A percentile compares a stretch with the other conserved stretches of the same genome.
phyloP scores from a whole-genome alignment of 2,329 filamentous ascomycete species.

The Pestalotiopsis sp. region DNA sequence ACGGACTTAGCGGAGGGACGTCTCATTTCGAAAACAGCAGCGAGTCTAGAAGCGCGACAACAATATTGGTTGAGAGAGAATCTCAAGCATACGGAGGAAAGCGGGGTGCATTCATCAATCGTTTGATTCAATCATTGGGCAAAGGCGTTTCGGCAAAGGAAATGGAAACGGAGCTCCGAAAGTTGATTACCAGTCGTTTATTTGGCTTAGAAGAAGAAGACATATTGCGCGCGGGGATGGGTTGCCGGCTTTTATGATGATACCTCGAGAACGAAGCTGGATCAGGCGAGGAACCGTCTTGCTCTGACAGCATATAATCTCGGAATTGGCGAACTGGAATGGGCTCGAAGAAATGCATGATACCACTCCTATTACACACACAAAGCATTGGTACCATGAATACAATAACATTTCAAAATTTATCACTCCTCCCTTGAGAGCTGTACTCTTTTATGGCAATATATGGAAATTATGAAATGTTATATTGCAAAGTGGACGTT shows the following conservation, averaged over 20 bases:
- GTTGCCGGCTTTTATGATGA: slow-evolving; percentile 1
- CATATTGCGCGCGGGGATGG: background rate
- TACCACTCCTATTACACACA: slow-evolving; percentile 11
- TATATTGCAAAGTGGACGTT: background rate
- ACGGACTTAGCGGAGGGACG: slow-evolving; percentile 13
- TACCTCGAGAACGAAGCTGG: background rate
- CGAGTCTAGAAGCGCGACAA: background rate
- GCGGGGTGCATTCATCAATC: slow-evolving; percentile 7
- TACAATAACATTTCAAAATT: background rate
- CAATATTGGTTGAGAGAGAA: background rate
- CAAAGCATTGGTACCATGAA: slow-evolving; percentile 6
- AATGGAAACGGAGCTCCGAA: slow-evolving; percentile 3
- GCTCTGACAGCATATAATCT: background rate
- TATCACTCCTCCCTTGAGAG: background rate
- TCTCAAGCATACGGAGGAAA: background rate
- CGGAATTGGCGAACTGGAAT: background rate
- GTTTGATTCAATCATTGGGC: slow-evolving; percentile 6
- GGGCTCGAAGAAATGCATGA: slow-evolving; percentile 1
- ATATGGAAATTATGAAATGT: background rate
- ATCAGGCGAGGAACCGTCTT: background rate
- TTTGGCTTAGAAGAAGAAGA: slow-evolving; percentile 5
- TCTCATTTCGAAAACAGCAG: background rate
- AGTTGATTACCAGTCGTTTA: slow-evolving; percentile 6
- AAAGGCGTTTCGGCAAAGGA: slow-evolving; percentile 7
- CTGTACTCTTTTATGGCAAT: background rate